Conservation (phyloP, 352 stramenopile genomes). For the Pythium utonaiense region DNA sequence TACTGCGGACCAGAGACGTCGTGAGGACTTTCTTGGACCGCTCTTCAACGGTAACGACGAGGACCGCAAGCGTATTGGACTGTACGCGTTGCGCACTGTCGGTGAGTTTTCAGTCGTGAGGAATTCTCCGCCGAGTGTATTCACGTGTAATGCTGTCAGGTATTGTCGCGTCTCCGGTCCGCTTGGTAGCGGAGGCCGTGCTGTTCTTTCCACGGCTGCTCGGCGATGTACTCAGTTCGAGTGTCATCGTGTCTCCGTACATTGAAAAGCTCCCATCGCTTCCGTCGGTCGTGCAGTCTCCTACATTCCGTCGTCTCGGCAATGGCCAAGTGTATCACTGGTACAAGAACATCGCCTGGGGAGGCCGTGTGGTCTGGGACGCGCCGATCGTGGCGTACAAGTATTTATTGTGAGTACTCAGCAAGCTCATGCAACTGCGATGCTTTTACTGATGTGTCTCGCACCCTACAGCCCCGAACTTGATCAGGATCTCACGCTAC, state of each 20-base stretch:
- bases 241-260: slow-evolving; percentile 17
- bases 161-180: slow-evolving; percentile 51
- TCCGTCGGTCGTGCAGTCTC: slow-evolving; percentile 21
- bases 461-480: slow-evolving; percentile 42
- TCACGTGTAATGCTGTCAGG: slow-evolving; percentile 21
- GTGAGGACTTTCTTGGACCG: slow-evolving; percentile 57
- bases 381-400: slow-evolving; percentile 60
- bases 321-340: slow-evolving; percentile 42
- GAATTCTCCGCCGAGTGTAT: too few species aligned
- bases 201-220: slow-evolving; percentile 47
- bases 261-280: slow-evolving; percentile 37
- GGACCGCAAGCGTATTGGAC: slow-evolving; percentile 48
- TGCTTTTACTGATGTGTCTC: not conserved
- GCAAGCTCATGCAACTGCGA: not conserved
- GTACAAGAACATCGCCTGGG: slow-evolving; percentile 49
- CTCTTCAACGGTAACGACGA: slow-evolving; percentile 56
- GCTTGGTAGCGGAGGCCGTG: slow-evolving; percentile 43
- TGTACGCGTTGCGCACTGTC: slow-evolving; percentile 48
- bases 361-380: slow-evolving; percentile 57
- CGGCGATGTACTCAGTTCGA: slow-evolving; percentile 37
- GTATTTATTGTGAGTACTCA: slow-evolving; percentile 68
- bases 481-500: slow-evolving; percentile 46
- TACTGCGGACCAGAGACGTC: slow-evolving; percentile 48
- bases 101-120: slow-evolving; percentile 27
- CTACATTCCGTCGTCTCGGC: slow-evolving; percentile 61